Evolutionary conservation across 2,329 filamentous ascomycete genomes (phyloP).

Genomic region (Huntiella decipiens): DNA sequence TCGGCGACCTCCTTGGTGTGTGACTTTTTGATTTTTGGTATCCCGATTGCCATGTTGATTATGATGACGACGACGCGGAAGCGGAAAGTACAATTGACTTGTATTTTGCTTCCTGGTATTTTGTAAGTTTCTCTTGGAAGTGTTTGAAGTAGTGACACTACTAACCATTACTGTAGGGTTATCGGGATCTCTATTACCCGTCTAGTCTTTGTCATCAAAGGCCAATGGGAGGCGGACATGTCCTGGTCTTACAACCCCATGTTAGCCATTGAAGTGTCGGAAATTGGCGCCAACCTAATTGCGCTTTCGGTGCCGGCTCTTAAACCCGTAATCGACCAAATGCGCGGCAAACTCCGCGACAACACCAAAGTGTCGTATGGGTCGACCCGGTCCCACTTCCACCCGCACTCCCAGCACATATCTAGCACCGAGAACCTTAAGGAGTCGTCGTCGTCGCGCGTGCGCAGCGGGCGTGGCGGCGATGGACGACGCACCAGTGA

Average conservation of each 20-base stretch:
- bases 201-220: conserved; percentile 26
- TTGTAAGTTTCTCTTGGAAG: conserved; percentile 19
- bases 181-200: conserved; percentile 29
- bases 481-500: neutral
- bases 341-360: conserved; percentile 16
- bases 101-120: conserved; percentile 30
- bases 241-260: conserved; percentile 33
- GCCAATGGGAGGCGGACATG: conserved; percentile 27
- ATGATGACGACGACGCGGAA: conserved; percentile 24
- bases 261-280: conserved; percentile 29
- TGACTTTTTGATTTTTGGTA: conserved; percentile 30
- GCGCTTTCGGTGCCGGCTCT: conserved; percentile 31
- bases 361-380: conserved; percentile 11
- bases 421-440: conserved; percentile 12
- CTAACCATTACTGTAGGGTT: conserved; percentile 19
- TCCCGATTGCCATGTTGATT: conserved; percentile 28
- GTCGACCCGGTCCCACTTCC: conserved; percentile 17
- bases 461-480: conserved; percentile 2
- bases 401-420: conserved; percentile 16
- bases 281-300: conserved; percentile 30
- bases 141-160: neutral
- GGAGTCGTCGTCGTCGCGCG: conserved; percentile 1
- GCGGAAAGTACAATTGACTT: conserved; percentile 27
- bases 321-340: conserved; percentile 26
- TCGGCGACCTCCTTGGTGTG: conserved; percentile 29